phyloP scores from a whole-genome alignment of 2,329 filamentous ascomycete species.

The Zalaria obscura region DNA sequence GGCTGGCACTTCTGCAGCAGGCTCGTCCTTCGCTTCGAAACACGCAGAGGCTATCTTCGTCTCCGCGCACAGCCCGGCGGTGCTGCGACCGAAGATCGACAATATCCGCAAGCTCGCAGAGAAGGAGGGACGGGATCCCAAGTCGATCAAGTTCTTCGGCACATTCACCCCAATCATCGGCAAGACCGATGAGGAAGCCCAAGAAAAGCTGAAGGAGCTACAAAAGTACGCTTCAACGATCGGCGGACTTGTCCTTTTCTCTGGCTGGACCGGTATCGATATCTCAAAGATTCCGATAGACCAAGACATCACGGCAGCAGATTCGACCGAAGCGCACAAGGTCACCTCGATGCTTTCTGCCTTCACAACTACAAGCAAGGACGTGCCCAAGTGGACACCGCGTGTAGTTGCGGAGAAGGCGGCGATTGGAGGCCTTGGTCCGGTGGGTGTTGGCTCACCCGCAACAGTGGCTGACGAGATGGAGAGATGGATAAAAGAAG shows the following conservation, averaged over 20 bases:
- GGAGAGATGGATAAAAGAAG: conserved; percentile 31
- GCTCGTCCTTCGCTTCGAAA: conserved; percentile 40
- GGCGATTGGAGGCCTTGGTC: conserved; percentile 12
- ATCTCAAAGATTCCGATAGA: conserved; percentile 43
- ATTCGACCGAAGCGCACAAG: conserved; percentile 39
- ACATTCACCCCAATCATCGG: conserved; percentile 22
- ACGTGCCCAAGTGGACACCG: conserved; percentile 32
- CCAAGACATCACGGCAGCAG: conserved; percentile 40
- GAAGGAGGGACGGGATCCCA: conserved; percentile 39
- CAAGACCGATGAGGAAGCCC: conserved; percentile 31
- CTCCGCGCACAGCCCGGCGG: conserved; percentile 35
- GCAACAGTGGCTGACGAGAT: conserved; percentile 32
- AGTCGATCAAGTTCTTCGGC: conserved; percentile 38
- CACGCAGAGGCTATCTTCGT: conserved; percentile 50
- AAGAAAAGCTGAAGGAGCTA: conserved; percentile 35
- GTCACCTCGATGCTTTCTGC: conserved; percentile 35
- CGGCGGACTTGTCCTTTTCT: conserved; percentile 41
- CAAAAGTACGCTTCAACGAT: conserved; percentile 39
- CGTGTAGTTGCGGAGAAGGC: conserved; percentile 28
- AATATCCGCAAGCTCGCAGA: conserved; percentile 39
- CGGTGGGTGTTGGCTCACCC: conserved; percentile 31
- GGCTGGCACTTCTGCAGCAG: conserved; percentile 44
- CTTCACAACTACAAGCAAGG: conserved; percentile 35
- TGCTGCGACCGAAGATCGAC: conserved; percentile 36
- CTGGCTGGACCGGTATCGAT: conserved; percentile 47